Evolutionary conservation across 2,329 filamentous ascomycete genomes (phyloP), one percentile per base, ranked within the genome.

Genomic region (Trichoderma simmonsii): DNA sequence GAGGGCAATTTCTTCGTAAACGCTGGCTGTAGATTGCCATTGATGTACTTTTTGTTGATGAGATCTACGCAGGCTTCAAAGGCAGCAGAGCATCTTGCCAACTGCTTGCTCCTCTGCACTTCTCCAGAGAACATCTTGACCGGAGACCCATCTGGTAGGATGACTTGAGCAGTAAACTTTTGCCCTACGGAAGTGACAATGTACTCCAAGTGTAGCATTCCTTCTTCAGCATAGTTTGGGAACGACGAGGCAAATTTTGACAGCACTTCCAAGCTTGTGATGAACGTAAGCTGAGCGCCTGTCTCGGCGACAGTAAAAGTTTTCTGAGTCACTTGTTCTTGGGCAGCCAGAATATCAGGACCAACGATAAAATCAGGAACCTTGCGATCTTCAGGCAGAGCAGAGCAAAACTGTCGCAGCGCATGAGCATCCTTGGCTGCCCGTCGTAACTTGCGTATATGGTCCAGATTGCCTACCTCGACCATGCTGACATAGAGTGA

Each of bases 401-500:
- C 84, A 51, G 88, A 84, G 80, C 95, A 98, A 77, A 97, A 97
- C 0, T 83, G 81, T n/a, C 90, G 88, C 83, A 99, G 89, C 2
- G 87, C 81, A 43, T 81, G 79, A 77, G 93, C 89, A 72, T 91
- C 87, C 26, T 86, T 81, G 21, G 86, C 85, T 43, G 90, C 89
- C 74, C 93, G 88, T 11, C 84, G 80, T 2, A 93, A 78, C n/a
- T 84, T 83, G 48, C 85, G 81, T 1, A 79, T 75, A 64, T 97
- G 92, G 0, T 83, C 82, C 14, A 80, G 74, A 76, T 97, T 97
- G 8, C 86, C 87, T 1, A 81, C 78, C 78, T 98, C 95, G 3
- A 93, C 79, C 92, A 99, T 95, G 77, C 93, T 93, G 39, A 95
- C 87, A 79, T 95, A 98, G 74, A 88, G 90, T 0, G 96, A 98